Evolutionary conservation across 116 monocot species (phyloP), one percentile per base, ranked within the genome.

Genomic region (Phalaenopsis hybrid): DNA sequence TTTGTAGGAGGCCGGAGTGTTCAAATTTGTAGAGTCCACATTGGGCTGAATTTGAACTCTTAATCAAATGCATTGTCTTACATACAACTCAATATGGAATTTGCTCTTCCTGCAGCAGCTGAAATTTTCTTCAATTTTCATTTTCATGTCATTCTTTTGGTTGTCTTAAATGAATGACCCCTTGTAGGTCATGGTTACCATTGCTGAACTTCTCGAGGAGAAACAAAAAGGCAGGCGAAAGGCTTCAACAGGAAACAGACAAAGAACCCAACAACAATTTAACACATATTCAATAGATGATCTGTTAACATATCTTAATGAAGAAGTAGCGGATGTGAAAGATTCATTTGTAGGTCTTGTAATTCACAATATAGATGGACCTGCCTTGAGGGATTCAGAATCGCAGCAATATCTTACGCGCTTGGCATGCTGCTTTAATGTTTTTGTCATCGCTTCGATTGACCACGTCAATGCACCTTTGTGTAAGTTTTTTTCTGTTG

Each of bases 361-460:
- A 57, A 79, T 98, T 86, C 93, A 98, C 86, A 93, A 95, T 79
- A 95, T 98, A 49, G 98, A 98, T 75, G 95, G 98, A 65, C 98
- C 98, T 89, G 93, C 88, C 78, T 83, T 98, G 73, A 85, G 98
- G 65, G 95, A 98, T 84, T 83, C 86, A 77, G 98, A 98, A 85
- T 82, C 92, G 11, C 98, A 95, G 72, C 98, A 95, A 25, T 82
- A 79, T 81, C 98, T 98, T 89, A 93, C 95, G 77, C 87, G 82
- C 76, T 34, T 95, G 41, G 91, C 98, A 74, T 81, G 84, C 78
- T 95, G 91, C 82, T 89, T 90, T 20, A 84, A 83, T 80, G 83
- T 98, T 78, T 76, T 83, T 61, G 57, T 98, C 3, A 59, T 98
- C 85, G 95, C 98, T 72, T 98, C 98, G 12, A 84, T 95, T 69